Evolutionary conservation across 2,329 filamentous ascomycete species (phyloP).

Genomic region (Pseudogymnoascus sp.): DNA sequence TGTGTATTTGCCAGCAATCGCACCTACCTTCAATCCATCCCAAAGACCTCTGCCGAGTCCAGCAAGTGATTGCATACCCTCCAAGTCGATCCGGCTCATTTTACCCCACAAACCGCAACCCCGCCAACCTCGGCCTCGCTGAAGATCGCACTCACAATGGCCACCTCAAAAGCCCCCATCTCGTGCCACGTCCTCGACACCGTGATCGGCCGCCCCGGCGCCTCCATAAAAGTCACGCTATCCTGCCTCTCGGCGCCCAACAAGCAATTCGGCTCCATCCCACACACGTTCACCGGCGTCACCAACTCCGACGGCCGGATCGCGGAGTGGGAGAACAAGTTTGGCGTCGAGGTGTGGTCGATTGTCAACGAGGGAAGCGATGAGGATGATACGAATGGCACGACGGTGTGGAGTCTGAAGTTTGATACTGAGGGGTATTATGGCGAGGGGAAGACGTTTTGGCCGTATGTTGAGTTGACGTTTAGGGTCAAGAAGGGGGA

Average conservation of each 20-base stretch:
- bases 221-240: slow-evolving; percentile 51
- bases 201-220: slow-evolving; percentile 60
- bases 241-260: slow-evolving; percentile 21
- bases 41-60: background rate
- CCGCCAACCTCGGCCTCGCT: background rate
- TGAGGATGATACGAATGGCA: slow-evolving; percentile 22
- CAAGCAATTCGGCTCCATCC: slow-evolving; percentile 28
- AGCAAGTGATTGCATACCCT: background rate
- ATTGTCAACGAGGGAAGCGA: background rate
- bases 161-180: slow-evolving; percentile 47
- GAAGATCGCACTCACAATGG: slow-evolving; percentile 1
- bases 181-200: slow-evolving; percentile 86
- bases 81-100: background rate
- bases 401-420: slow-evolving; percentile 52
- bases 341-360: slow-evolving; percentile 1
- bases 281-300: slow-evolving; percentile 50
- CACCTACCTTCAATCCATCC: background rate
- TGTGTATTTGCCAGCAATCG: background rate
- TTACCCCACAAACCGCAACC: background rate
- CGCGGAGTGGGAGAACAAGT: slow-evolving; percentile 49
- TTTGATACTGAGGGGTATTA: slow-evolving; percentile 71
- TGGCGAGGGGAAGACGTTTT: slow-evolving; percentile 50
- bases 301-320: slow-evolving; percentile 74
- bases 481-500: slow-evolving; percentile 46
- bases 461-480: slow-evolving; percentile 46